Evolutionary conservation across 2,329 filamentous ascomycete species (phyloP).

Genomic region (Hypoxylon rubiginosum): DNA sequence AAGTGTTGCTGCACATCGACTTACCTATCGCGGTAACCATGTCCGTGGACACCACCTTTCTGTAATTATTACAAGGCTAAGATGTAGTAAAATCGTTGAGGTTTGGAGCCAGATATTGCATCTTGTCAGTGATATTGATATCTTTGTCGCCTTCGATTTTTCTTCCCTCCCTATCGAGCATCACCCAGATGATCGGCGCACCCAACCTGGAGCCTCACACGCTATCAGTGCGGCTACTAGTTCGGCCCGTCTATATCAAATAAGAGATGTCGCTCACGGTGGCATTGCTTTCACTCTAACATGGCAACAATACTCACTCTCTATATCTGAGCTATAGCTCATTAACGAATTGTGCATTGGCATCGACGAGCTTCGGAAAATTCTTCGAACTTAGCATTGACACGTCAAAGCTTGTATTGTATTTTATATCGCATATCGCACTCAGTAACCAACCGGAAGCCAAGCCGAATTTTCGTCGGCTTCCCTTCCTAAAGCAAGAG

Average conservation of each 20-base stretch:
- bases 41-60: constrained; percentile 23
- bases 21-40: constrained; percentile 35
- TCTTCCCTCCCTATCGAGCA: constrained; percentile 6
- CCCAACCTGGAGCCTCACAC: constrained; percentile 22
- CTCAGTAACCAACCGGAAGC: background rate
- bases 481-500: background rate
- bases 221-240: background rate
- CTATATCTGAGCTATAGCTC: background rate
- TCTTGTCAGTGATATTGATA: constrained; percentile 13
- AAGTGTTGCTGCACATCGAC: constrained; percentile 6
- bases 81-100: constrained; percentile 20
- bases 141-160: constrained; percentile 7
- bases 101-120: constrained; percentile 13
- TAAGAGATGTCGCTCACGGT: constrained; percentile 7
- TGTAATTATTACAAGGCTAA: constrained; percentile 17
- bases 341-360: background rate
- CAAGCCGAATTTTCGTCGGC: background rate
- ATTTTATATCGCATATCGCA: background rate
- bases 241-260: background rate
- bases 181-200: constrained; percentile 14
- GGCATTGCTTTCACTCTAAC: background rate
- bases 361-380: background rate
- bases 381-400: background rate
- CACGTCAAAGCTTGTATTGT: constrained; percentile 7
- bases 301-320: background rate